Evolutionary conservation across 2,329 filamentous ascomycete species (phyloP).

Genomic region (Teratosphaeria zuluensis): DNA sequence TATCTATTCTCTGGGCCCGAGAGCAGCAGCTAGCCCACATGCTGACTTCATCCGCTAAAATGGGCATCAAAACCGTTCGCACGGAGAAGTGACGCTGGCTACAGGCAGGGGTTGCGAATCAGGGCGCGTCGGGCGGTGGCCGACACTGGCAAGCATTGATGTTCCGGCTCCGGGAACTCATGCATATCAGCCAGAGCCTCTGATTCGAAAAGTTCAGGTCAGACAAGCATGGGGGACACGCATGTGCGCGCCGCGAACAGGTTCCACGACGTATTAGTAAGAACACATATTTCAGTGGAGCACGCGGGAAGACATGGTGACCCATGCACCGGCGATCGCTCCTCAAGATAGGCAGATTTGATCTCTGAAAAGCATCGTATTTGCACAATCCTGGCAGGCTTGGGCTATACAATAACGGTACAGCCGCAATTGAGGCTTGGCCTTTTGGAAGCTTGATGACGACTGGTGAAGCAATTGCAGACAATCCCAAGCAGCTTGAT

Average conservation of each 20-base stretch:
- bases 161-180: neutral
- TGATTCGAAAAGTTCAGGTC: neutral
- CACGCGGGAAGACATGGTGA: too few relatives aligned
- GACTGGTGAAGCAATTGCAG: too few relatives aligned
- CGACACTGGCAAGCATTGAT: neutral
- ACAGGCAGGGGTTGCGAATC: neutral
- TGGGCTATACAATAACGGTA: neutral
- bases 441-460: too few relatives aligned
- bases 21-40: neutral
- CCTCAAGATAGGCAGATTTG: neutral
- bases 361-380: neutral
- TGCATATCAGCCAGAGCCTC: neutral
- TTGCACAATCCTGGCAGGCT: neutral
- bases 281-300: neutral
- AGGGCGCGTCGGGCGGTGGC: neutral
- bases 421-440: neutral
- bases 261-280: neutral
- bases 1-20: neutral
- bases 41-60: slow-evolving; percentile 2
- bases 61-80: neutral
- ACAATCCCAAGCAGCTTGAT: neutral
- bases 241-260: neutral
- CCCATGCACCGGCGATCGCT: neutral
- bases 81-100: neutral
- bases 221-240: neutral